A percentile compares a stretch with the other conserved stretches of the same genome.
phyloP scores from a whole-genome alignment of 768 basidiomycete genomes.

The Serendipita vermifera region DNA sequence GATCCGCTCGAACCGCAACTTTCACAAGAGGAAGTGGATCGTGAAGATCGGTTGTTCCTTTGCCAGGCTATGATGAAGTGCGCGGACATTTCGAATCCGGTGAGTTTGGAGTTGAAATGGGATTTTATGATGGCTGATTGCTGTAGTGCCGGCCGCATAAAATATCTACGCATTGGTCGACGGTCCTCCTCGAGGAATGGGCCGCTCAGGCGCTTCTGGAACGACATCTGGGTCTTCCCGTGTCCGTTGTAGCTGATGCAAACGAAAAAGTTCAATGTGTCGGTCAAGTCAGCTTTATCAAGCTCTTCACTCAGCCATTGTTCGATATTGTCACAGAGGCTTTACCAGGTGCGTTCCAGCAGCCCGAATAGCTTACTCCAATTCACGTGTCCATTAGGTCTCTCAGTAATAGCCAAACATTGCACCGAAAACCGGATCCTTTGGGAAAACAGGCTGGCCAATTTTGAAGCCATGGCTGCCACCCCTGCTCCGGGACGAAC shows the following conservation, averaged over 20 bases:
- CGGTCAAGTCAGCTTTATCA: conserved; percentile 76
- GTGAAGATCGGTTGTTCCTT: conserved; percentile 48
- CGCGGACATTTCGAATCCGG: conserved; percentile 97
- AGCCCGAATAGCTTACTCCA: neutral
- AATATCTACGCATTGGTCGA: conserved; percentile 89
- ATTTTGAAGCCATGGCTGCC: conserved; percentile 13
- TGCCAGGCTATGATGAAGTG: conserved; percentile 93
- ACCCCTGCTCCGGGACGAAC: conserved; percentile 22
- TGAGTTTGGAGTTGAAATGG: conserved; percentile 31
- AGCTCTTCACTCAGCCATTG: conserved; percentile 68
- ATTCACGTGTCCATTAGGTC: neutral
- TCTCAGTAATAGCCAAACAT: conserved; percentile 37
- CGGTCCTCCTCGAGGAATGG: conserved; percentile 84
- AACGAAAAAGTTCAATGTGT: conserved; percentile 53
- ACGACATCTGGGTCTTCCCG: conserved; percentile 55
- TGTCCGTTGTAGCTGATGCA: conserved; percentile 44
- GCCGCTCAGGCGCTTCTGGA: conserved; percentile 79
- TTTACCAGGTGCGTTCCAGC: conserved; percentile 50
- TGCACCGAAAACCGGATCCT: conserved; percentile 54
- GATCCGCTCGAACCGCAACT: conserved; percentile 20
- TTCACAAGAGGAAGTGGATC: conserved; percentile 26
- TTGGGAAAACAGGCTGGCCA: conserved; percentile 47
- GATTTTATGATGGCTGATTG: conserved; percentile 1
- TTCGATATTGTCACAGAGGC: conserved; percentile 60
- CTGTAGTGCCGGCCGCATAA: conserved; percentile 75